Evolutionary conservation across 306 rosid species (phyloP).

Genomic region (Cicer bijugum): DNA sequence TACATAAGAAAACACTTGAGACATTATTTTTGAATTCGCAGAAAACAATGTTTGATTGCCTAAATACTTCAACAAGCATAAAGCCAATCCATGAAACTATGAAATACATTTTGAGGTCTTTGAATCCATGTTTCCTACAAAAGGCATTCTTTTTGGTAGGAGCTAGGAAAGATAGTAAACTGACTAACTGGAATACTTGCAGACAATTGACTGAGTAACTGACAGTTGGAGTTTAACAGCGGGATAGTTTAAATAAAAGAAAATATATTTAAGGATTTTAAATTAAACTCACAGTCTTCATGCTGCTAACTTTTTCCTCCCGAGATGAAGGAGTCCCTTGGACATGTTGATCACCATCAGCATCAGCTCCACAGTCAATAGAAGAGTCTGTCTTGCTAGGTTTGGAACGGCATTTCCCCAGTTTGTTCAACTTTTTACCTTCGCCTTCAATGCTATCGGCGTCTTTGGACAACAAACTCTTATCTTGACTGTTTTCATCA

Average conservation of each 20-base stretch:
- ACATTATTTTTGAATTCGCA: background rate
- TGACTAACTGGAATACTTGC: slow-evolving; percentile 22
- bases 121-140: background rate
- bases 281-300: slow-evolving; percentile 79
- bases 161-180: slow-evolving; percentile 27
- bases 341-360: slow-evolving; percentile 76
- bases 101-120: slow-evolving; percentile 1
- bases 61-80: slow-evolving; percentile 36
- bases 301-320: slow-evolving; percentile 97
- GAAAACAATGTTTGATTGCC: background rate
- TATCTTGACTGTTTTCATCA: slow-evolving; percentile 70
- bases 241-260: slow-evolving; percentile 23
- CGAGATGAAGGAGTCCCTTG: slow-evolving; percentile 83
- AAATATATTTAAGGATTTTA: slow-evolving; percentile 4
- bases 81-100: background rate
- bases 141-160: background rate
- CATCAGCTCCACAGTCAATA: slow-evolving; percentile 75
- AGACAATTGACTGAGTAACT: background rate
- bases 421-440: slow-evolving; percentile 65
- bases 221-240: slow-evolving; percentile 8
- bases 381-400: slow-evolving; percentile 69
- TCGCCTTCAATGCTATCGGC: slow-evolving; percentile 64
- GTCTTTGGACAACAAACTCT: slow-evolving; percentile 61
- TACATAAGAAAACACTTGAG: too few relatives aligned
- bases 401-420: slow-evolving; percentile 75